Evolutionary conservation across 139 green algal genomes (phyloP).

Genomic region (Tetratostichococcus sp.): DNA sequence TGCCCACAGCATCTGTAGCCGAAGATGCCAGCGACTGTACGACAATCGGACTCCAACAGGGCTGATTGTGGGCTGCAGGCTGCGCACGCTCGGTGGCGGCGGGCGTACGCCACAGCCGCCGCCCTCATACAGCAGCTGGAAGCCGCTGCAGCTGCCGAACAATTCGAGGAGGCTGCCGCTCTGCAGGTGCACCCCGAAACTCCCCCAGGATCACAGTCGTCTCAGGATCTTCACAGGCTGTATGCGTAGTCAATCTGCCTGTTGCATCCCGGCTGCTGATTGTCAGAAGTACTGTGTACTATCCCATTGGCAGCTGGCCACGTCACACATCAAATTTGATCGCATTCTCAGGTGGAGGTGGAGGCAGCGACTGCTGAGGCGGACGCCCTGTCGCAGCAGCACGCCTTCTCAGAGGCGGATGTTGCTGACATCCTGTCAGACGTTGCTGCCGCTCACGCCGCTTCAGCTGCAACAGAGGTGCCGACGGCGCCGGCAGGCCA

Average conservation of each 20-base stretch:
- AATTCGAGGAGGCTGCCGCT: conserved; percentile 16
- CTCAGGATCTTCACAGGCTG: no score
- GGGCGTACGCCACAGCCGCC: background rate
- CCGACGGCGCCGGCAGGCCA: no score
- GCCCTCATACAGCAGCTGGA: conserved; percentile 6
- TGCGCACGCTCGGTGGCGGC: background rate
- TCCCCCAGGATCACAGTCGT: no score
- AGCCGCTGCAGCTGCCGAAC: conserved; percentile 12
- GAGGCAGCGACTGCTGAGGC: conserved; percentile 6
- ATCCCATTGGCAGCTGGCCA: no score
- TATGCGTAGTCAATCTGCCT: no score
- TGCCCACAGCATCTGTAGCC: no score
- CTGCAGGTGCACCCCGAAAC: conserved; percentile 8
- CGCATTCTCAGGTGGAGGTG: conserved; percentile 1
- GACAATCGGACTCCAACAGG: no score
- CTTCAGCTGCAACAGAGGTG: no score
- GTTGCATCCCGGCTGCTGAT: no score
- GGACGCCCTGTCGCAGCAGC: conserved; percentile 2
- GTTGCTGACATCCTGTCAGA: background rate
- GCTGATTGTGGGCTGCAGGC: background rate
- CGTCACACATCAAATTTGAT: background rate
- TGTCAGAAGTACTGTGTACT: no score
- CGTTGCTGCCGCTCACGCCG: background rate
- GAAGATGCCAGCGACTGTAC: no score
- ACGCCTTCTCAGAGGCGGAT: conserved; percentile 10